Conservation (phyloP, 768 basidiomycete species). For the Amanita fuliginea region DNA sequence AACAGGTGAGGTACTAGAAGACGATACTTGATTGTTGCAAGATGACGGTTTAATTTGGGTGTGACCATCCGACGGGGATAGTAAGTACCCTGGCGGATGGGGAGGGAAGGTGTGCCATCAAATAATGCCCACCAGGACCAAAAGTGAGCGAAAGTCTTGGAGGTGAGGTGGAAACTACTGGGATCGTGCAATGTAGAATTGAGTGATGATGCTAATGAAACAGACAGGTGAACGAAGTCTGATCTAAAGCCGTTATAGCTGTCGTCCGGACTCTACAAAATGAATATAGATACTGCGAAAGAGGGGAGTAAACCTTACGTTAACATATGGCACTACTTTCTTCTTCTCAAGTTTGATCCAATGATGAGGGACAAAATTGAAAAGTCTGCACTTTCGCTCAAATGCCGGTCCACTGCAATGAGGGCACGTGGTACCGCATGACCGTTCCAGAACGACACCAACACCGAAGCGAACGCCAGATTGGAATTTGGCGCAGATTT, state of each 20-base stretch:
- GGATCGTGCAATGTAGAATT: slow-evolving; percentile 23
- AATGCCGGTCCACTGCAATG: slow-evolving; percentile 52
- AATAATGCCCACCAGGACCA: slow-evolving; percentile 90
- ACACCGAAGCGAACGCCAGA: slow-evolving; percentile 85
- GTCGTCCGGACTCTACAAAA: slow-evolving; percentile 40
- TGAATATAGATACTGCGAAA: slow-evolving; percentile 3
- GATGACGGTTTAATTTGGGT: slow-evolving; percentile 79
- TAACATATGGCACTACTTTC: slow-evolving; percentile 23
- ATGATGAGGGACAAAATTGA: slow-evolving; percentile 76
- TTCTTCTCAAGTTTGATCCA: slow-evolving; percentile 54
- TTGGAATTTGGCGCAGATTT: slow-evolving; percentile 73
- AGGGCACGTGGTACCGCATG: slow-evolving; percentile 62
- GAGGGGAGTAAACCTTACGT: slow-evolving; percentile 25
- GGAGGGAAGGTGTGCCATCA: slow-evolving; percentile 64
- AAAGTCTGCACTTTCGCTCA: slow-evolving; percentile 69
- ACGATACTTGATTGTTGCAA: slow-evolving; percentile 89
- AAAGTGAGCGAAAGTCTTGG: slow-evolving; percentile 80
- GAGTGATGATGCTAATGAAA: slow-evolving; percentile 68
- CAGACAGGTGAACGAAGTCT: slow-evolving; percentile 86
- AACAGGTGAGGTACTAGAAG: slow-evolving; percentile 68
- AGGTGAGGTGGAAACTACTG: slow-evolving; percentile 79
- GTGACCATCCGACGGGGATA: slow-evolving; percentile 64
- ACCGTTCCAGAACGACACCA: slow-evolving; percentile 70
- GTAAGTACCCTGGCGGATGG: slow-evolving; percentile 80
- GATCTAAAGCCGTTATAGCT: slow-evolving; percentile 86